Evolutionary conservation across 306 rosid genomes (phyloP).

Genomic region (Vachellia pachyceras): DNA sequence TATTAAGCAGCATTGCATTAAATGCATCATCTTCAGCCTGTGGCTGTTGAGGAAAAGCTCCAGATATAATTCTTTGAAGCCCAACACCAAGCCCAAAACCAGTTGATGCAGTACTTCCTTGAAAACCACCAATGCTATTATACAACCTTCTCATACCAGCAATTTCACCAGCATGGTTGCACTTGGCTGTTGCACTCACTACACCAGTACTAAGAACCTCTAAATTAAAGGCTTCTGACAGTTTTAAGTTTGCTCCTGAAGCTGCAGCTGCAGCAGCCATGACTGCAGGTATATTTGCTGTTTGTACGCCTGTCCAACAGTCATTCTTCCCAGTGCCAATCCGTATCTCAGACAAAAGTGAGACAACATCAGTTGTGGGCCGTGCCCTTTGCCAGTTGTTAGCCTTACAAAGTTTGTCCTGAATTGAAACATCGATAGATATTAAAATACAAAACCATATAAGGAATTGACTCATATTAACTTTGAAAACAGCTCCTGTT

Average conservation of each 20-base stretch:
- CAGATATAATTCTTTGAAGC: conserved; percentile 92
- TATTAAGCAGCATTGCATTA: conserved; percentile 82
- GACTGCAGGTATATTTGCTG: conserved; percentile 94
- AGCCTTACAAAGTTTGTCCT: conserved; percentile 96
- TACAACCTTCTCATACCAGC: conserved; percentile 99
- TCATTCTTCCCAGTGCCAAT: conserved; percentile 93
- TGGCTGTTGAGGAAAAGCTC: conserved; percentile 83
- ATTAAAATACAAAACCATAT: conserved; percentile 28
- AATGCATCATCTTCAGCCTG: conserved; percentile 84
- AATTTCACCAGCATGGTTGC: conserved; percentile 98
- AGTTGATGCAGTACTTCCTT: conserved; percentile 60
- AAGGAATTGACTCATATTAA: conserved; percentile 15
- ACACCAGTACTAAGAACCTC: conserved; percentile 95
- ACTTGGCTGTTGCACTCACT: conserved; percentile 88
- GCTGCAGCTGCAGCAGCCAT: conserved; percentile 98
- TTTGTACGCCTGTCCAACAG: conserved; percentile 72
- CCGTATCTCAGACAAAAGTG: conserved; percentile 91
- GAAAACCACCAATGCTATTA: conserved; percentile 97
- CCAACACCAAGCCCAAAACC: conserved; percentile 82
- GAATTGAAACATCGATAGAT: conserved; percentile 37
- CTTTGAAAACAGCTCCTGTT: background rate
- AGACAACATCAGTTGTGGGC: conserved; percentile 88
- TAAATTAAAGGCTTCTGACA: conserved; percentile 86
- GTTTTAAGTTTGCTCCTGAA: conserved; percentile 89
- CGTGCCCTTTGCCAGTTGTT: conserved; percentile 95